phyloP scores from a whole-genome alignment of 306 rosid species.

The Geum urbanum region DNA sequence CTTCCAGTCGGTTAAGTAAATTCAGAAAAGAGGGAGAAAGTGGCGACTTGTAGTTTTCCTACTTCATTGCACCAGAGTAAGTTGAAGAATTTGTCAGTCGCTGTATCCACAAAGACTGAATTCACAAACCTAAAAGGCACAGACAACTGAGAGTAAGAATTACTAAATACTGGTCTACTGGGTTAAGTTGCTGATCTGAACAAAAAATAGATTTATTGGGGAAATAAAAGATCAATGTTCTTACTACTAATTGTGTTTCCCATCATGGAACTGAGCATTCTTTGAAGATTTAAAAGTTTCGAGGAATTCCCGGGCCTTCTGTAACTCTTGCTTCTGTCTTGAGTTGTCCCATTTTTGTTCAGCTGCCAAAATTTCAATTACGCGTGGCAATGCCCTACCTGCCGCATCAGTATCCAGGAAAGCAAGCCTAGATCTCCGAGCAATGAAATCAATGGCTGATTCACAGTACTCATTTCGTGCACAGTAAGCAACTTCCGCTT shows the following conservation, averaged over 20 bases:
- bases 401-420: constrained; percentile 98
- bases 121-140: constrained; percentile 4
- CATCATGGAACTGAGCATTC: constrained; percentile 88
- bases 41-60: not conserved
- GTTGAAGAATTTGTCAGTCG: not conserved
- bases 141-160: not conserved
- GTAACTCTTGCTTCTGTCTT: constrained; percentile 67
- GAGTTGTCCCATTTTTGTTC: constrained; percentile 86
- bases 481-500: constrained; percentile 99
- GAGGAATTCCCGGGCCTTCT: constrained; percentile 59
- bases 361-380: constrained; percentile 70
- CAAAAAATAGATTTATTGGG: not conserved
- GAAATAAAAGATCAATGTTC: constrained; percentile 7
- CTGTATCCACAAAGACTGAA: not conserved
- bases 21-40: not conserved
- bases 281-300: constrained; percentile 83
- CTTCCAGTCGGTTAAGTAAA: not conserved
- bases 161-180: not conserved
- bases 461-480: constrained; percentile 95
- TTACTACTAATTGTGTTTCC: constrained; percentile 67
- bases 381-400: constrained; percentile 72
- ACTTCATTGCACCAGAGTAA: not conserved
- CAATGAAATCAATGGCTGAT: constrained; percentile 92
- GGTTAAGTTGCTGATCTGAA: not conserved
- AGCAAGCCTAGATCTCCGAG: constrained; percentile 92